A percentile compares a stretch with the other conserved stretches of the same genome.
phyloP scores from a whole-genome alignment of 192 early-diverging fungal species.

The Linnemannia zychae region DNA sequence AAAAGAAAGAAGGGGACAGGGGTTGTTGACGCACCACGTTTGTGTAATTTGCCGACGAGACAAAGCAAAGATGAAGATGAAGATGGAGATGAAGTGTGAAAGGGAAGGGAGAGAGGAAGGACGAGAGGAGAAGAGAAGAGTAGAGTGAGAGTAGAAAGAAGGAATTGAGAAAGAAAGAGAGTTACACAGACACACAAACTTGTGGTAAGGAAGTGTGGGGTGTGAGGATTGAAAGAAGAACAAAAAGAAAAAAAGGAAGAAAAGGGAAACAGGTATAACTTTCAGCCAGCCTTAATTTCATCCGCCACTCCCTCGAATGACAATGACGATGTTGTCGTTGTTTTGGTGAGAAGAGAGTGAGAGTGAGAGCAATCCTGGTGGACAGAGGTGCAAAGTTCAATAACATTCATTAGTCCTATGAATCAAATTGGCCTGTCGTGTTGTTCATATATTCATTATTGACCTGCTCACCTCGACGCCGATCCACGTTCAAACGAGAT shows the following conservation, averaged over 20 bases:
- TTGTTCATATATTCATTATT: too few species aligned
- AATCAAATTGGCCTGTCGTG: too few species aligned
- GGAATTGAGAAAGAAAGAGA: background rate
- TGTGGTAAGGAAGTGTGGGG: conserved; percentile 19
- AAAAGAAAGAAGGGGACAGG: too few species aligned
- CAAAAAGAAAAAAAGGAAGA: background rate
- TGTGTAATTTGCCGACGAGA: too few species aligned
- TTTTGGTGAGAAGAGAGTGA: too few species aligned
- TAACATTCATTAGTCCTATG: too few species aligned
- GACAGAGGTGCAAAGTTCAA: too few species aligned
- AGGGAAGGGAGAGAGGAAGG: background rate
- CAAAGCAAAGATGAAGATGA: too few species aligned
- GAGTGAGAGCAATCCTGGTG: too few species aligned
- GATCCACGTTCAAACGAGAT: too few species aligned
- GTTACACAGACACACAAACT: conserved; percentile 4
- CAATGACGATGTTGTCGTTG: background rate
- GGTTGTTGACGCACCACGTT: too few species aligned
- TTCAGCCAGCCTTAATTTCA: background rate
- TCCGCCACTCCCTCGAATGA: background rate
- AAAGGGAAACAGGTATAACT: background rate
- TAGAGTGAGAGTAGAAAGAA: background rate
- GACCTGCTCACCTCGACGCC: too few species aligned
- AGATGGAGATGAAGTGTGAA: background rate
- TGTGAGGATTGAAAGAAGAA: background rate
- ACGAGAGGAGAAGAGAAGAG: background rate